These are phyloP conservation scores for Grosmannia serpens DNA, from an alignment of 2,329 filamentous ascomycete genomes.

Conservation along the genomic window DNA sequence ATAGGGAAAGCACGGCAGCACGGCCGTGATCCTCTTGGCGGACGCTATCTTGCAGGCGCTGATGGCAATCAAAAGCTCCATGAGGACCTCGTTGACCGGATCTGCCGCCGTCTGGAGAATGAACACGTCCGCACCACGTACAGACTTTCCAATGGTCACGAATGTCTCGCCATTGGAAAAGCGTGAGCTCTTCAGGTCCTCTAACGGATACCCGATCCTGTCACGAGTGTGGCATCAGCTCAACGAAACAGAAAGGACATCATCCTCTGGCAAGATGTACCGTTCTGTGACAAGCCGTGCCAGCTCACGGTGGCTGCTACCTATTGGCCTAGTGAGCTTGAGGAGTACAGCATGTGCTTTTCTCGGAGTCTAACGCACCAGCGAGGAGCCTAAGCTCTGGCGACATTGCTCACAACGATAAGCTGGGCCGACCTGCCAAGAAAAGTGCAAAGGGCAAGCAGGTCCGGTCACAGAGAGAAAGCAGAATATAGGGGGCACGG, in stretches of 20 bases:
- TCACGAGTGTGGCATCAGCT: background rate
- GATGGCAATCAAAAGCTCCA: constrained; percentile 97
- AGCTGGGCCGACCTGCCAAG: too few species aligned
- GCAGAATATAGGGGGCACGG: too few species aligned
- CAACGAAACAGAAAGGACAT: background rate
- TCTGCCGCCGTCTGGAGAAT: constrained; percentile 89
- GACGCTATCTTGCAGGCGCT: constrained; percentile 70
- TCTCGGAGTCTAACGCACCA: too few species aligned
- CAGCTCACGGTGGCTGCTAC: background rate
- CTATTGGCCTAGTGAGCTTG: background rate
- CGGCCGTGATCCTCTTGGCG: constrained; percentile 84
- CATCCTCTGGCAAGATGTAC: too few species aligned
- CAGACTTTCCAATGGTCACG: constrained; percentile 89
- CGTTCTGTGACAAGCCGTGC: background rate
- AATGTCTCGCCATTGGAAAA: constrained; percentile 81
- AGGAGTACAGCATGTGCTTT: too few species aligned
- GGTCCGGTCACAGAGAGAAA: too few species aligned
- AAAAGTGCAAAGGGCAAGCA: too few species aligned
- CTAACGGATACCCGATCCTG: background rate
- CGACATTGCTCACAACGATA: too few species aligned
- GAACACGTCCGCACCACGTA: constrained; percentile 96
- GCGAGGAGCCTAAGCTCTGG: too few species aligned
- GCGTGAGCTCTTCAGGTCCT: constrained; percentile 4
- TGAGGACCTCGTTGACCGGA: constrained; percentile 92
- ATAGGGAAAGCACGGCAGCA: constrained; percentile 93